phyloP scores from a whole-genome alignment of 2,329 filamentous ascomycete genomes.

The Colletotrichum chlorophyti region DNA sequence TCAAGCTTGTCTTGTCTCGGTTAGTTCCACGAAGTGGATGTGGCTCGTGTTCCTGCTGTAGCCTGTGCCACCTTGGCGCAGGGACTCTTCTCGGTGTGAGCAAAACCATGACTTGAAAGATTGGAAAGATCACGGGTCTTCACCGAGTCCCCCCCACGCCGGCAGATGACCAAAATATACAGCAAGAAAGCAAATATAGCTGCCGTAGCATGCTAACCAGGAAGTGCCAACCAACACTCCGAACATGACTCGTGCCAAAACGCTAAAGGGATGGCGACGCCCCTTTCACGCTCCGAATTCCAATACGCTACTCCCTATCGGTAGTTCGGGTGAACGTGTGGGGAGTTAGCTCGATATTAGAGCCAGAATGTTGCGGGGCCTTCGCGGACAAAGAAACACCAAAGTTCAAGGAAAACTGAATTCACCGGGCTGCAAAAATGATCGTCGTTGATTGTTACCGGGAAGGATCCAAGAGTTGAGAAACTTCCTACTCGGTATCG shows the following conservation, averaged over 20 bases:
- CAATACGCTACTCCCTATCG: not conserved
- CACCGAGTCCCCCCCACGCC: too few species aligned
- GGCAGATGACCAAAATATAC: too few species aligned
- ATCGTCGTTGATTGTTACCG: not conserved
- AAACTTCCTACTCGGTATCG: not conserved
- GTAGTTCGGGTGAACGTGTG: not conserved
- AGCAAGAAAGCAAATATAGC: too few species aligned
- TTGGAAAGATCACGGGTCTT: too few species aligned
- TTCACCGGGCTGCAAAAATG: not conserved
- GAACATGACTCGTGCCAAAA: not conserved
- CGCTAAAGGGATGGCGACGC: not conserved
- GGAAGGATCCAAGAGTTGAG: not conserved
- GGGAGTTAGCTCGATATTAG: not conserved
- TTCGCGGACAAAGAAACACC: conserved; percentile 5
- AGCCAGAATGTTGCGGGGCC: conserved; percentile 5
- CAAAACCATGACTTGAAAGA: not conserved
- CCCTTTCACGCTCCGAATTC: not conserved
- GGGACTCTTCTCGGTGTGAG: not conserved
- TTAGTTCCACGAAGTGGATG: too few species aligned
- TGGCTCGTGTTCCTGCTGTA: too few species aligned
- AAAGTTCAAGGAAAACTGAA: not conserved
- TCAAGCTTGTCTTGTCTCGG: not conserved
- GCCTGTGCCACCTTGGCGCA: conserved; percentile 11
- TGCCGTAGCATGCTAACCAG: too few species aligned
- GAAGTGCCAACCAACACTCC: too few species aligned